Evolutionary conservation across 805 yeast species (phyloP), one percentile per base, ranked within the genome.

Genomic region (Saccharomycopsis fermentans): DNA sequence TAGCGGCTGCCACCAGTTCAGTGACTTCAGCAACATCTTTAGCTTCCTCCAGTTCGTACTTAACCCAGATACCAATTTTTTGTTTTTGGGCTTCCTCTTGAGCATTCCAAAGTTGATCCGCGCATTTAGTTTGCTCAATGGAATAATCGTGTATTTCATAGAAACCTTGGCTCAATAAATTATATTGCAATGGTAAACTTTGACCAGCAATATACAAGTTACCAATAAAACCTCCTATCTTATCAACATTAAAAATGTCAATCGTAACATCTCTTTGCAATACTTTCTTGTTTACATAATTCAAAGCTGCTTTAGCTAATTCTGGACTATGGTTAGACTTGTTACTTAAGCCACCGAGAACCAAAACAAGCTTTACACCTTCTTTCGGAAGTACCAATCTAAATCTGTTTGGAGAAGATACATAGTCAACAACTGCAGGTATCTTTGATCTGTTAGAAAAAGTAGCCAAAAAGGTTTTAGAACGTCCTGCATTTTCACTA

Each of bases 171-270:
- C 75, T 75, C 59, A 86, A 73, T 56, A 89, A 74, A 21, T 73
- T 69, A 14, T 77, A 72, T 65, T 86, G 91, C 62, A 82, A 75
- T 24, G 89, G 90, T 35, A 68, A 64, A 34, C 74, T 73, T 52
- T 74, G 75, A 1, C 81, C 77, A 14, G 78, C 79, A 11, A 81
- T 66, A 67, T 73, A 86, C 55, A 87, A 65, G 65, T 83, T 81
- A 53, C 96, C 94, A 66, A 87, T 81, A 66, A 90, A 90, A 0
- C 87, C 88, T 59, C 96, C 96, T 58, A 84, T 75, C 67, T 83
- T 86, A 68, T 90, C 96, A 56, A 80, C 79, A 59, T 80, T 84
- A 63, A 80, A 80, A 21, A 89, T 78, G 57, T 84, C 85, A 63
- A 89, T 73, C 63, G 80, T 82, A 50, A 89, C 87, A 62, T 83